A percentile compares a stretch with the other conserved stretches of the same genome.
Conservation (phyloP, 306 rosid species). For the Carpinus viminea region DNA sequence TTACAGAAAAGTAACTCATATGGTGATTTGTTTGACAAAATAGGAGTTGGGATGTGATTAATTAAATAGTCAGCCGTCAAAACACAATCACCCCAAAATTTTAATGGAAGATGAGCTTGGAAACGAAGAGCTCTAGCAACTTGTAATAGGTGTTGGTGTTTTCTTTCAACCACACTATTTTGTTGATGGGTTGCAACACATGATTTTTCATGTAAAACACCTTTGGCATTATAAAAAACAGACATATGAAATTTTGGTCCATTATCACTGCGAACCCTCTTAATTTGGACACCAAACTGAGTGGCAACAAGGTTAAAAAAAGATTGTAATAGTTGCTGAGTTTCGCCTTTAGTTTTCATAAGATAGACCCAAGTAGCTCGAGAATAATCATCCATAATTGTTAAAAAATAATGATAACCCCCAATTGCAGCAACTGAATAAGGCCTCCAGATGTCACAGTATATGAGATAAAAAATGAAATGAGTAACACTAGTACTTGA, state of each 20-base stretch:
- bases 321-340: rapidly evolving
- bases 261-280: not conserved
- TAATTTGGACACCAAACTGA: not conserved
- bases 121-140: too few species aligned
- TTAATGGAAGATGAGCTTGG: too few species aligned
- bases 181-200: too few species aligned
- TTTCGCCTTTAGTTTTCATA: not conserved
- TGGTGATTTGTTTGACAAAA: not conserved
- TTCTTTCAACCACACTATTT: too few species aligned
- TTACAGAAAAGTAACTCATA: not conserved
- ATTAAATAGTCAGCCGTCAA: too few species aligned
- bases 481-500: not conserved
- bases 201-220: not conserved
- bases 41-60: not conserved
- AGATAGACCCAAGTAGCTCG: not conserved
- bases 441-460: not conserved
- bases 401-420: not conserved
- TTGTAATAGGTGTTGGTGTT: too few species aligned
- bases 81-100: too few species aligned
- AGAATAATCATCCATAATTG: not conserved
- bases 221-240: not conserved
- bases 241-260: not conserved
- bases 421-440: not conserved
- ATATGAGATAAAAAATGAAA: not conserved
- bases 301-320: not conserved